These are phyloP conservation scores for Fraxinus nigra DNA, from an alignment of 305 asterid species.

Conservation along the genomic window DNA sequence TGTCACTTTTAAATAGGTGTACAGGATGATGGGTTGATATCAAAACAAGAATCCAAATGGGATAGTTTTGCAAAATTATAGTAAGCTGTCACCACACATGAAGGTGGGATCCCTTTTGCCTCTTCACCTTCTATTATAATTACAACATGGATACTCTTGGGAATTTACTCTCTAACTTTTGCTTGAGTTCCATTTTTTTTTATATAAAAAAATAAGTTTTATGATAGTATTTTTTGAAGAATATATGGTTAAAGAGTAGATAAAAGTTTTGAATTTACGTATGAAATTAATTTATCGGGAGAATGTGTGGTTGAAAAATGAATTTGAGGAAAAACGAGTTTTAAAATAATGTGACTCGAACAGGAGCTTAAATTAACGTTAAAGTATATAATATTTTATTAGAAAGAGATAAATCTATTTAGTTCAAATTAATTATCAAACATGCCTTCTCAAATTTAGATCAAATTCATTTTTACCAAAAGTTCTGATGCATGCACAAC, in stretches of 20 bases:
- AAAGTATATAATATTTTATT: background rate
- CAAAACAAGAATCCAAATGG: conserved; percentile 20
- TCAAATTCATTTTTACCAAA: background rate
- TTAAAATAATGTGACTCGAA: too few relatives aligned
- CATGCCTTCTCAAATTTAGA: background rate
- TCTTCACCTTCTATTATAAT: background rate
- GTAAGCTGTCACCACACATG: conserved; percentile 20
- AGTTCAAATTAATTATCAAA: background rate
- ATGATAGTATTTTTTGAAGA: background rate
- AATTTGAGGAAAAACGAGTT: too few relatives aligned
- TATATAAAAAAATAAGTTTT: too few relatives aligned
- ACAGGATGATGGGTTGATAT: conserved; percentile 24
- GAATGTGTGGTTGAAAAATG: background rate
- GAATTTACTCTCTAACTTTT: background rate
- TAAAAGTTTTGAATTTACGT: background rate
- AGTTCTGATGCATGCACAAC: background rate
- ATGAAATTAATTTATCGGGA: too few relatives aligned
- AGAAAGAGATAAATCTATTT: background rate
- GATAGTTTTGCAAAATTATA: background rate
- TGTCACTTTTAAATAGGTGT: conserved; percentile 32
- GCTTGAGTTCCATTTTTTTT: background rate
- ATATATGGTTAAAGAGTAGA: too few relatives aligned
- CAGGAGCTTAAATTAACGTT: background rate
- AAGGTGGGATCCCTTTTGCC: conserved; percentile 16
- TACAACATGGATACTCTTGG: background rate